Base-by-base conservation (phyloP, 2,329 filamentous ascomycete genomes). In the Cercospora sesami region DNA sequence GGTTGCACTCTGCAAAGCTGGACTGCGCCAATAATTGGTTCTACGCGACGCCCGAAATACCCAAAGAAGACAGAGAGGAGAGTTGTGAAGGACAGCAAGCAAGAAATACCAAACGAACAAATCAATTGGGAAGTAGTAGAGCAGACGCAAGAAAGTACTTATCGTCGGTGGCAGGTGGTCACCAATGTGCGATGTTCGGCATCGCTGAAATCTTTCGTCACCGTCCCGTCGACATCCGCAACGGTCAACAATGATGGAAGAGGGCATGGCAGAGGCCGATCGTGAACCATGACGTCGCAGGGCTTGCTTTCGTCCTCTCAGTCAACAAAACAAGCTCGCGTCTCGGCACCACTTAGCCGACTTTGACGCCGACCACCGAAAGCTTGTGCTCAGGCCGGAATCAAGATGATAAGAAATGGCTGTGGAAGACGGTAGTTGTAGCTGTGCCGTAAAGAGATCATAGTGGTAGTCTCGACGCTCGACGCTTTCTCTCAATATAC, bases 401-500 rank as follows among this genome's bases (percentile, higher is more conserved):
- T 55, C 23, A n/a, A 28, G 21, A 42, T 42, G 21, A 42, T 42
- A n/a, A 42, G 36, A 42, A 26, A 55, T 26, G 23, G 48, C 7
- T 55, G 5, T 28, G 39, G n/a, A 28, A 9, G 5, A 23, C 60
- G 60, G 53, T 39, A 57, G 33, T 10, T 16, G 21, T n/a, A 55
- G 21, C 5, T 36, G 31, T 31, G 12, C n/a, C 14, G 21, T 63
- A 8, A 23, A 21, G 16, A 26, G 14, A 21, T 39, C 10, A 23
- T 6, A 23, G 18, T 26, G 60, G 21, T 36, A n/a, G 42, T 64
- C 53, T 42, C 55, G 28, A 59, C 55, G 55, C 55, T 59, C 18
- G 55, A 59, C 31, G 55, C 48, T 55, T 30, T 48, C 48, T 28
- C 48, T 65, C 63, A 68, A 63, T 68, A 64, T 66, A 68, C 63